Conservation (phyloP, 2,329 filamentous ascomycete species). For the Aspergillus floridensis region DNA sequence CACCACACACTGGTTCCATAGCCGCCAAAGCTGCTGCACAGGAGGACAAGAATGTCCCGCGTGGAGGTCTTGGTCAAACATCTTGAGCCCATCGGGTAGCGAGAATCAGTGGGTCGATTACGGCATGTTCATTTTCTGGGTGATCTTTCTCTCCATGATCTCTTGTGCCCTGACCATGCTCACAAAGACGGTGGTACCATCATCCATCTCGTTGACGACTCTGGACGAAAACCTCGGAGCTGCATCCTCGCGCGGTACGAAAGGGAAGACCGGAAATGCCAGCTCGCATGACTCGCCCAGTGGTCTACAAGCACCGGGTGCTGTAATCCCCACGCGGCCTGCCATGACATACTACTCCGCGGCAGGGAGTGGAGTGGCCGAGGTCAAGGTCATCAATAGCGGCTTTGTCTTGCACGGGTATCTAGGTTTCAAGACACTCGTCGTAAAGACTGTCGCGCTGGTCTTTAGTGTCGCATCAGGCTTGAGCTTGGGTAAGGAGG, state of each 20-base stretch:
- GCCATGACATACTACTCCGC: conserved; percentile 95
- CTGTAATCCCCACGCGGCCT: conserved; percentile 42
- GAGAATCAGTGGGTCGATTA: conserved; percentile 69
- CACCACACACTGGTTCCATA: conserved; percentile 66
- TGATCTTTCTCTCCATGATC: conserved; percentile 65
- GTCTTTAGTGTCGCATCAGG: conserved; percentile 89
- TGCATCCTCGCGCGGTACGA: conserved; percentile 46
- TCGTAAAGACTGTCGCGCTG: conserved; percentile 79
- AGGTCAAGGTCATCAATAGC: conserved; percentile 96
- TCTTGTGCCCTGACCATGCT: conserved; percentile 79
- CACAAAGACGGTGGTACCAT: conserved; percentile 93
- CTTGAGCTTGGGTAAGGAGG: conserved; percentile 89
- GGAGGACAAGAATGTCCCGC: conserved; percentile 54
- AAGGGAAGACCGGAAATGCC: conserved; percentile 47
- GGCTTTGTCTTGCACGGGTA: conserved; percentile 97
- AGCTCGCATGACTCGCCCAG: conserved; percentile 41
- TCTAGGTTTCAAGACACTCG: conserved; percentile 78
- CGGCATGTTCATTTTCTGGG: conserved; percentile 68
- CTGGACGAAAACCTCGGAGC: conserved; percentile 91
- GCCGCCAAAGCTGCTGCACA: conserved; percentile 65
- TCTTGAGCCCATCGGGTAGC: conserved; percentile 53
- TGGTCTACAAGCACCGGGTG: conserved; percentile 39
- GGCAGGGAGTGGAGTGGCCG: conserved; percentile 91
- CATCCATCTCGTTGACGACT: conserved; percentile 79
- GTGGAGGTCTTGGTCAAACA: conserved; percentile 66